Percentiles rank a stretch among this genome's conserved stretches.
These are phyloP conservation scores for Leccinum olivaceopallidum DNA, from an alignment of 768 basidiomycete genomes.

Conservation along the genomic window DNA sequence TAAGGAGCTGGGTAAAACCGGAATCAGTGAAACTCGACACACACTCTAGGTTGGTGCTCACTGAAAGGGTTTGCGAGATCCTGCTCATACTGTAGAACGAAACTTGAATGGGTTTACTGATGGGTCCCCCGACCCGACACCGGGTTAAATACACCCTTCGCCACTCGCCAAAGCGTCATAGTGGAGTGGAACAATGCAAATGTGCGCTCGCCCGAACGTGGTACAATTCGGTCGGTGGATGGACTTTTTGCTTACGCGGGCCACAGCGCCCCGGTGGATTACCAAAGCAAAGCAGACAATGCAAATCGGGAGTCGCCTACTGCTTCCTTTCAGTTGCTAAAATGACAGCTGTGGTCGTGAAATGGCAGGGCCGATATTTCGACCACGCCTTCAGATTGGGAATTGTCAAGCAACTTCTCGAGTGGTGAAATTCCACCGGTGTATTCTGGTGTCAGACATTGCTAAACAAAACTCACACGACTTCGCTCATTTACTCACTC, in stretches of 20 bases:
- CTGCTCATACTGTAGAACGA: conserved; percentile 27
- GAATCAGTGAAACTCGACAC: background rate
- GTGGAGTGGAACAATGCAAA: conserved; percentile 26
- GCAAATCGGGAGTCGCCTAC: conserved; percentile 8
- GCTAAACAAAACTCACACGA: conserved; percentile 11
- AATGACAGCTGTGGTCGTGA: conserved; percentile 9
- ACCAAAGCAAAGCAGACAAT: conserved; percentile 13
- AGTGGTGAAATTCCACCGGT: background rate
- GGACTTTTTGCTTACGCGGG: conserved; percentile 15
- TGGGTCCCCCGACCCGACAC: background rate
- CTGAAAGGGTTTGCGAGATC: conserved; percentile 33
- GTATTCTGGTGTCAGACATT: background rate
- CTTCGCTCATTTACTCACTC: background rate
- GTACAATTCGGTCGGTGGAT: conserved; percentile 11
- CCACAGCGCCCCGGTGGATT: background rate
- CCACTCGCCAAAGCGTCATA: conserved; percentile 28
- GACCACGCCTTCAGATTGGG: background rate
- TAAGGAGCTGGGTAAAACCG: conserved; percentile 23
- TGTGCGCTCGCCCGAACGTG: conserved; percentile 8
- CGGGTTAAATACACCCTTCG: conserved; percentile 27
- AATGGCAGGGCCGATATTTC: background rate
- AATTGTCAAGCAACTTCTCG: background rate
- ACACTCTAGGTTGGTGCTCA: conserved; percentile 14
- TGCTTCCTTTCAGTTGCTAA: background rate
- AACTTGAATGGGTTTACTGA: background rate